Percentiles rank a stretch among this genome's conserved stretches.
phyloP scores from a whole-genome alignment of 768 basidiomycete genomes.

The Mycena sanguinolenta region DNA sequence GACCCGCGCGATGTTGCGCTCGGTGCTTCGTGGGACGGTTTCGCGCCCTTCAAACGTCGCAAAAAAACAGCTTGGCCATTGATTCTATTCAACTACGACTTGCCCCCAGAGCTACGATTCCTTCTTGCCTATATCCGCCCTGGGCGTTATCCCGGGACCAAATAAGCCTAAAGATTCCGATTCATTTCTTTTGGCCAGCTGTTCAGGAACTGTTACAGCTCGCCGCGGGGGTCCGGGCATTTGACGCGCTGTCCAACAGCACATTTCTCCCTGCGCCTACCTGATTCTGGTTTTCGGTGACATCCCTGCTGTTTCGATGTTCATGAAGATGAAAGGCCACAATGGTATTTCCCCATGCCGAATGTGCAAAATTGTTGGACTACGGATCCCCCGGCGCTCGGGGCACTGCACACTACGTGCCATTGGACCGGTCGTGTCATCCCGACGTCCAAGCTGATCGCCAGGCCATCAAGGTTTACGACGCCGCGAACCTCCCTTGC shows the following conservation, averaged over 20 bases:
- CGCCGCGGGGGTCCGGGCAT: slow-evolving; percentile 47
- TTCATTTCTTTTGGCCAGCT: slow-evolving; percentile 54
- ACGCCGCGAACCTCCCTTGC: slow-evolving; percentile 49
- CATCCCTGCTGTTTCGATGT: slow-evolving; percentile 38
- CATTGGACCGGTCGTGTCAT: slow-evolving; percentile 39
- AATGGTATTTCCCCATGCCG: slow-evolving; percentile 50
- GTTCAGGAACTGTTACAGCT: slow-evolving; percentile 51
- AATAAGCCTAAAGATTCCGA: slow-evolving; percentile 51
- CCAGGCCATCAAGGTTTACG: slow-evolving; percentile 32
- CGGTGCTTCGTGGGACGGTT: neutral
- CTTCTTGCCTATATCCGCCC: slow-evolving; percentile 45
- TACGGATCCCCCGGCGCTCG: slow-evolving; percentile 34
- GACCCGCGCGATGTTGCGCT: neutral
- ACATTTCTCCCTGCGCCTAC: slow-evolving; percentile 48
- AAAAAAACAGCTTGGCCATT: slow-evolving; percentile 53
- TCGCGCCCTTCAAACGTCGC: slow-evolving; percentile 7
- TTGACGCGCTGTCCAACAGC: slow-evolving; percentile 33
- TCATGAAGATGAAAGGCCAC: slow-evolving; percentile 44
- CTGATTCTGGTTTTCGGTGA: slow-evolving; percentile 47
- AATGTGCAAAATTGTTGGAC: slow-evolving; percentile 45
- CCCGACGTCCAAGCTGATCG: slow-evolving; percentile 28
- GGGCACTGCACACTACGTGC: slow-evolving; percentile 45
- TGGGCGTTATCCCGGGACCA: slow-evolving; percentile 59
- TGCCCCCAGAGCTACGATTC: slow-evolving; percentile 52
- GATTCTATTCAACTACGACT: slow-evolving; percentile 56